phyloP scores from a whole-genome alignment of 1,284 basidiomycete species.

The Ustilago curta region DNA sequence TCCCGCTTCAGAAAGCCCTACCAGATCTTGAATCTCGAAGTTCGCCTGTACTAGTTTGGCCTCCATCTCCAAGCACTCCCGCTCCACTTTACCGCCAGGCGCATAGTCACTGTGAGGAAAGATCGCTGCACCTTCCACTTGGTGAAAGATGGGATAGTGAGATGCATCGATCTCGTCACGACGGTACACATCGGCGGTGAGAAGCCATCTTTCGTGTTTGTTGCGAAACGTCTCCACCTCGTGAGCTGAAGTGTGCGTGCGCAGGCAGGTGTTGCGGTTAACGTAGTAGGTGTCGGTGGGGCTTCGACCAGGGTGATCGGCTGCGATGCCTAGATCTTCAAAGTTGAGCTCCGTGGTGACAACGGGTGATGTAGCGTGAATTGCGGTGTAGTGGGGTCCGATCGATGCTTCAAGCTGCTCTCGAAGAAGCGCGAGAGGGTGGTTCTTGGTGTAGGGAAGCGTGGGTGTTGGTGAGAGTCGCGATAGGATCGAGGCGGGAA shows the following conservation, averaged over 20 bases:
- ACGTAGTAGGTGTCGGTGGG: conserved; percentile 95
- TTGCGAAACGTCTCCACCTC: conserved; percentile 89
- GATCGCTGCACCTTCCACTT: conserved; percentile 94
- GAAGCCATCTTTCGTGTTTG: conserved; percentile 84
- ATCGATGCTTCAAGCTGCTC: conserved; percentile 87
- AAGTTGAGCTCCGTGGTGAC: conserved; percentile 95
- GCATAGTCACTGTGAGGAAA: conserved; percentile 72
- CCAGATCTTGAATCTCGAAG: conserved; percentile 86
- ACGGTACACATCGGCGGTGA: conserved; percentile 98
- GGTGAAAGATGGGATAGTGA: conserved; percentile 98
- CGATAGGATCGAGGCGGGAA: conserved; percentile 83
- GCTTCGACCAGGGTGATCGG: conserved; percentile 91
- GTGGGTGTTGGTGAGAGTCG: conserved; percentile 75
- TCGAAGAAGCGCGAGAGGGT: conserved; percentile 89
- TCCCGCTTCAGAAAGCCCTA: conserved; percentile 78
- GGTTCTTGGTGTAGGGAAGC: conserved; percentile 80
- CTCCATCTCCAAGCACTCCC: conserved; percentile 76
- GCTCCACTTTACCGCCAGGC: conserved; percentile 70
- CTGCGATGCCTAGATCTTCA: conserved; percentile 92
- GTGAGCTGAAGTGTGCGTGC: conserved; percentile 97
- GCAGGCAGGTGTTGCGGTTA: conserved; percentile 88
- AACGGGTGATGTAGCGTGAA: conserved; percentile 81
- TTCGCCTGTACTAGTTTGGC: conserved; percentile 71
- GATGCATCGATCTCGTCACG: conserved; percentile 97
- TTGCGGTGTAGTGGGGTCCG: conserved; percentile 68